Base-by-base conservation (phyloP, 345 rosid species). In the Noccaea caerulescens region DNA sequence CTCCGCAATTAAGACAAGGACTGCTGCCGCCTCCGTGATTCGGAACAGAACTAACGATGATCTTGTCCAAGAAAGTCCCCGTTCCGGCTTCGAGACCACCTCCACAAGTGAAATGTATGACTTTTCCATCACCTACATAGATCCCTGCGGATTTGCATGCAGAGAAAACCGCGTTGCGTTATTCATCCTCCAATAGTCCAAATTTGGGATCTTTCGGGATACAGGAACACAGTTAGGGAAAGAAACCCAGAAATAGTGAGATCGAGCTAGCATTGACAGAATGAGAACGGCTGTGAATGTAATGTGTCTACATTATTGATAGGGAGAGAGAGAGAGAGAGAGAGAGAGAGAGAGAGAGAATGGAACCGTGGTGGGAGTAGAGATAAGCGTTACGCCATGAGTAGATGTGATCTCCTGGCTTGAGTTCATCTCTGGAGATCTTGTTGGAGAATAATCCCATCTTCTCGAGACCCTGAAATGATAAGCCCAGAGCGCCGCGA, bases 371-470 rank as follows among this genome's bases (percentile, higher is more conserved):
- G 61, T 89, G 97, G 14, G 90, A 75, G 56, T 92, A 92, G 49
- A 81, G 10, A 76, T 82, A 92, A 69, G 81, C 87, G 23, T 12
- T 66, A 60, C 94, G 82, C 93, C 96, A 92, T 1, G 98, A 84
- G 71, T 89, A 92, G 68, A 92, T 86, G 72, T 92, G 98, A 82
- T 89, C 94, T 10, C 92, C 94, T 4, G 88, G 36, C 56, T 84
- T 83, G 1, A 89, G 69, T 23, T 82, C 72, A 13, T 86, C 88
- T 63, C 81, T 82, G 6, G 54, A 33, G 68, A 89, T 83, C 76
- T 63, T 69, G 74, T 91, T 80, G 0, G 91, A 88, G 12, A 88
- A 39, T 37, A 91, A 66, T 14, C 91, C 90, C 93, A 91, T 89
- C 27, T 63, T 69, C 50, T 8, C 25, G 9, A 61, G 32, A 25